phyloP scores from a whole-genome alignment of 148 eudicot species.

The Amaranthus palmeri region DNA sequence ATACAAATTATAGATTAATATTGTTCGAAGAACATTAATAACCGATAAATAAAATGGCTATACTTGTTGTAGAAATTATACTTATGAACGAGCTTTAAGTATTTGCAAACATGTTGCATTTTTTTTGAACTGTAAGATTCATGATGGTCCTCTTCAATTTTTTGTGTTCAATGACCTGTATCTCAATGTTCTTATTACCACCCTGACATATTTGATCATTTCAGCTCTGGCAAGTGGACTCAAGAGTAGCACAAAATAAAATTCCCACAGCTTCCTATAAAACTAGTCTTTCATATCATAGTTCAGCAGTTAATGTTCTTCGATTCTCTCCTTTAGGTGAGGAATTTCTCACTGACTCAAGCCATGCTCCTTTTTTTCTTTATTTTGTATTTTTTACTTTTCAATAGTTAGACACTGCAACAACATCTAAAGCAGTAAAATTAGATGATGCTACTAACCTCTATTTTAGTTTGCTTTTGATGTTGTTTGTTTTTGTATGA shows the following conservation, averaged over 20 bases:
- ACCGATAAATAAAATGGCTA: too few species aligned
- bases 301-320: conserved; percentile 84
- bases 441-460: not conserved
- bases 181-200: not conserved
- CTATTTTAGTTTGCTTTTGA: not conserved
- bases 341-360: conserved; percentile 6
- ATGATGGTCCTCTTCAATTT: too few species aligned
- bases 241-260: conserved; percentile 51
- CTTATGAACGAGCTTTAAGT: not conserved
- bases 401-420: not conserved
- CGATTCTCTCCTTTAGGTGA: conserved; percentile 91
- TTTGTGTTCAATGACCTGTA: not conserved
- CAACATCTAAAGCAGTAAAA: not conserved
- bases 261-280: conserved; percentile 67
- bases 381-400: not conserved
- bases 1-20: too few species aligned
- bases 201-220: conserved; percentile 14
- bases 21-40: too few species aligned
- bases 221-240: conserved; percentile 75
- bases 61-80: not conserved
- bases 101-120: not conserved
- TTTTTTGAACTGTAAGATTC: not conserved
- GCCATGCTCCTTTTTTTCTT: not conserved
- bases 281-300: conserved; percentile 79
- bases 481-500: not conserved